These are phyloP conservation scores for Wickerhamiella sergipiensis DNA, from an alignment of 805 yeast genomes.

Conservation along the genomic window DNA sequence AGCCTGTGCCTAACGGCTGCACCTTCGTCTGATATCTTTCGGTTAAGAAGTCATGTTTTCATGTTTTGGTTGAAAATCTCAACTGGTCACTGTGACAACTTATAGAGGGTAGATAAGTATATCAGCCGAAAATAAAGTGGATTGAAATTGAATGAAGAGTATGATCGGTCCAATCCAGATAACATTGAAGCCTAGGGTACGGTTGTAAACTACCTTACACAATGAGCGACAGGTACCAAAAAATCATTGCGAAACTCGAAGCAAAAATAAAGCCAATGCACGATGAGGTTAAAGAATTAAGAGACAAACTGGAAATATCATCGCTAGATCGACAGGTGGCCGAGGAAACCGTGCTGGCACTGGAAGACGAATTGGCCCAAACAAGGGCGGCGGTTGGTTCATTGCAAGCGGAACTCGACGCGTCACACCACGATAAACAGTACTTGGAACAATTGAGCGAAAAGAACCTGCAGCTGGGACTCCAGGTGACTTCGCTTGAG, in stretches of 20 bases:
- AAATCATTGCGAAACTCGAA: conserved; percentile 14
- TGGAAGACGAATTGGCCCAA: conserved; percentile 18
- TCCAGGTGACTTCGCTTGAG: conserved; percentile 27
- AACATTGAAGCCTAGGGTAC: neutral
- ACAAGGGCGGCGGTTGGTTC: conserved; percentile 13
- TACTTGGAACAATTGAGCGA: conserved; percentile 26
- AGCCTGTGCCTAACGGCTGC: too few relatives aligned
- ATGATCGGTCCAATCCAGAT: too few relatives aligned
- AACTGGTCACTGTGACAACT: too few relatives aligned
- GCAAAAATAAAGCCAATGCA: conserved; percentile 14
- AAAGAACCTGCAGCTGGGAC: conserved; percentile 27
- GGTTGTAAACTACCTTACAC: neutral
- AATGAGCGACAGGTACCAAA: neutral
- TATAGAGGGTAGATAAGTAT: too few relatives aligned
- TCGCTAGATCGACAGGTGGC: conserved; percentile 25
- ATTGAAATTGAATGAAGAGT: too few relatives aligned
- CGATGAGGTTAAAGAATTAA: conserved; percentile 12
- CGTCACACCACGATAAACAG: conserved; percentile 22
- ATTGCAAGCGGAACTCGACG: conserved; percentile 4
- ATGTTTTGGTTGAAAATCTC: too few relatives aligned
- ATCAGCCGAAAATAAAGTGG: too few relatives aligned
- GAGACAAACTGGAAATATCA: conserved; percentile 21
- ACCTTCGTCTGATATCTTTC: too few relatives aligned
- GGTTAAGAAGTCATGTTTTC: too few relatives aligned
- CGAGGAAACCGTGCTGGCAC: conserved; percentile 21